Percentiles rank a stretch among this genome's conserved stretches.
Conservation (phyloP, 352 stramenopile genomes). For the Phytopythium montanum region DNA sequence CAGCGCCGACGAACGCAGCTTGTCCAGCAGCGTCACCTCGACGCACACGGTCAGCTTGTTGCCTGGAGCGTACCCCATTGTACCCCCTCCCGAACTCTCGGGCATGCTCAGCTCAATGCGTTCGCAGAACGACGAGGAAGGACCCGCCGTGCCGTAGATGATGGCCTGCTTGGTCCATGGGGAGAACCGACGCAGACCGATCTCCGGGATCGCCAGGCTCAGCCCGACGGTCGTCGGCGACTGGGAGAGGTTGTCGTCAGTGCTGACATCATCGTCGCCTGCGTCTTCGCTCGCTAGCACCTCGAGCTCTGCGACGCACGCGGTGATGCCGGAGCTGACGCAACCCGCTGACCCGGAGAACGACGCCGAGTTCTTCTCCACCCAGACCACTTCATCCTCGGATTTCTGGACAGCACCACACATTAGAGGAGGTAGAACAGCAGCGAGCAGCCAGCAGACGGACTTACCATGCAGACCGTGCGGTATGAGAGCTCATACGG, state of each 20-base stretch:
- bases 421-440: slow-evolving; percentile 1
- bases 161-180: slow-evolving; percentile 51
- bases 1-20: slow-evolving; percentile 30
- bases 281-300: slow-evolving; percentile 41
- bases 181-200: slow-evolving; percentile 51
- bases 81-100: slow-evolving; percentile 21
- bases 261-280: slow-evolving; percentile 15
- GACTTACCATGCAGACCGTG: slow-evolving; percentile 66
- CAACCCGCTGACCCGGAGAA: slow-evolving; percentile 58
- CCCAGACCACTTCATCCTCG: slow-evolving; percentile 53
- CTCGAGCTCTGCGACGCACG: slow-evolving; percentile 65
- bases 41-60: slow-evolving; percentile 65
- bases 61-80: slow-evolving; percentile 13
- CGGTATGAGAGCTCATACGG: slow-evolving; percentile 70
- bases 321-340: slow-evolving; percentile 51
- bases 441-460: slow-evolving; percentile 6
- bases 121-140: slow-evolving; percentile 30
- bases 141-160: slow-evolving; percentile 58
- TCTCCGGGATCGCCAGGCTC: slow-evolving; percentile 65
- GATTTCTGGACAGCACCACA: slow-evolving; percentile 46
- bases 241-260: slow-evolving; percentile 15
- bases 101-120: slow-evolving; percentile 65
- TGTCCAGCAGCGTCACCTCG: slow-evolving; percentile 51
- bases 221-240: slow-evolving; percentile 64
- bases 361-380: slow-evolving; percentile 57